phyloP scores from a whole-genome alignment of 1,284 basidiomycete species.

The Phaffia rhodozyma region DNA sequence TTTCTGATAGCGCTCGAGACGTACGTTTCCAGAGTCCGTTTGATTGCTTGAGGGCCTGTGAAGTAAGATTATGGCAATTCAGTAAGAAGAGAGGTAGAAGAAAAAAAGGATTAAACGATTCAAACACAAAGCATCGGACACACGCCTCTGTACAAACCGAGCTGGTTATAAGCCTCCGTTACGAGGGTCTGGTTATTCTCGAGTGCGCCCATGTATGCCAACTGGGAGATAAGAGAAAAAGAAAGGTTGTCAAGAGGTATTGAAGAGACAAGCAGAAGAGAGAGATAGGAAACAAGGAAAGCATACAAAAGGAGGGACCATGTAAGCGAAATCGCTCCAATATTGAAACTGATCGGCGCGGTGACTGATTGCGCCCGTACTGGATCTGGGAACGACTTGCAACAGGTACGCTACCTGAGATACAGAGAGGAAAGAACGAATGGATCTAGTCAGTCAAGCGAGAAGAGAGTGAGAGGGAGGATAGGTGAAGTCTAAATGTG shows the following conservation, averaged over 20 bases:
- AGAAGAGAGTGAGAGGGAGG: background rate
- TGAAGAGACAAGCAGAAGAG: background rate
- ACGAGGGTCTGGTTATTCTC: constrained; percentile 57
- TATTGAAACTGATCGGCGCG: constrained; percentile 26
- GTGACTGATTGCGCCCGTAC: constrained; percentile 34
- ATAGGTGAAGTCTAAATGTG: background rate
- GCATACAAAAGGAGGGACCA: constrained; percentile 50
- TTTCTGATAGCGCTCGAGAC: background rate
- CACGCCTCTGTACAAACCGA: constrained; percentile 55
- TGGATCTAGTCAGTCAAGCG: no score
- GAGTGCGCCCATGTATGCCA: constrained; percentile 73
- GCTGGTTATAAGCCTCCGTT: constrained; percentile 61
- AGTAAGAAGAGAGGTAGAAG: background rate
- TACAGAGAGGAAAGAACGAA: background rate
- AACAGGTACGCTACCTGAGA: constrained; percentile 28
- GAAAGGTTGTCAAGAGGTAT: background rate
- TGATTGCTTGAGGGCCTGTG: constrained; percentile 3
- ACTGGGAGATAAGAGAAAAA: background rate
- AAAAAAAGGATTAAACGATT: background rate
- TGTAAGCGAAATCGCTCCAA: constrained; percentile 46
- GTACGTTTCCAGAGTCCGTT: constrained; percentile 30
- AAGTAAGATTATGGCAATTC: background rate
- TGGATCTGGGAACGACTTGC: constrained; percentile 12
- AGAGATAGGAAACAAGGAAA: background rate
- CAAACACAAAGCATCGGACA: constrained; percentile 24